phyloP scores from a whole-genome alignment of 2,329 filamentous ascomycete species.

The Apiospora rasikravindrae region DNA sequence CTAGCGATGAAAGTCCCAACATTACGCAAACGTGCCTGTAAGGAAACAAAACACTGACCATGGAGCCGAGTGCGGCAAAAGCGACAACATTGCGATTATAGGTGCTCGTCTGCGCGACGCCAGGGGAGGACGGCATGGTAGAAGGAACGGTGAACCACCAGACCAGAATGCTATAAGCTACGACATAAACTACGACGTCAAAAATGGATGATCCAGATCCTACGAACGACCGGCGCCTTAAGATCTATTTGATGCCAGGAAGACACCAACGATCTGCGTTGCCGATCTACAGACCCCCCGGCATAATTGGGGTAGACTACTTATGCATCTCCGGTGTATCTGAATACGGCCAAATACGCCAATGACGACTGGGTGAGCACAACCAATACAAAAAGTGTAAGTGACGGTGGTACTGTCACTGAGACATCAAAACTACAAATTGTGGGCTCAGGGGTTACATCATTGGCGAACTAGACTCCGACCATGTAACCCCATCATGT shows the following conservation, averaged over 20 bases:
- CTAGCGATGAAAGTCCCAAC: not conserved
- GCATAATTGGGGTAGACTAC: not conserved
- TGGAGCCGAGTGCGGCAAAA: slow-evolving; percentile 2
- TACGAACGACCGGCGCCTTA: not conserved
- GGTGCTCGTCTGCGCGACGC: not conserved
- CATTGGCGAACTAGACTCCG: not conserved
- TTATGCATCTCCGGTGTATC: not conserved
- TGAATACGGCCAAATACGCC: not conserved
- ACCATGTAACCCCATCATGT: not conserved
- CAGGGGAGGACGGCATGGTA: not conserved
- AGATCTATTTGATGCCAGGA: not conserved
- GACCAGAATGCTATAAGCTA: not conserved
- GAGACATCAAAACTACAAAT: not conserved
- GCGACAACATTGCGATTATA: slow-evolving; percentile 5
- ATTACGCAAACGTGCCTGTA: not conserved
- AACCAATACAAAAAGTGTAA: not conserved
- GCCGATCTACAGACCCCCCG: not conserved
- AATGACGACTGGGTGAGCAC: not conserved
- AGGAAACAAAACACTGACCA: not conserved
- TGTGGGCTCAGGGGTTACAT: not conserved
- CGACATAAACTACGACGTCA: not conserved
- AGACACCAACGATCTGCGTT: not conserved
- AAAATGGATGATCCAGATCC: not conserved
- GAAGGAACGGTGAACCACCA: not conserved
- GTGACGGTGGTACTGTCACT: not conserved